Evolutionary conservation across 805 yeast species (phyloP), one percentile per base, ranked within the genome.

Genomic region (Barnettozyma californica): DNA sequence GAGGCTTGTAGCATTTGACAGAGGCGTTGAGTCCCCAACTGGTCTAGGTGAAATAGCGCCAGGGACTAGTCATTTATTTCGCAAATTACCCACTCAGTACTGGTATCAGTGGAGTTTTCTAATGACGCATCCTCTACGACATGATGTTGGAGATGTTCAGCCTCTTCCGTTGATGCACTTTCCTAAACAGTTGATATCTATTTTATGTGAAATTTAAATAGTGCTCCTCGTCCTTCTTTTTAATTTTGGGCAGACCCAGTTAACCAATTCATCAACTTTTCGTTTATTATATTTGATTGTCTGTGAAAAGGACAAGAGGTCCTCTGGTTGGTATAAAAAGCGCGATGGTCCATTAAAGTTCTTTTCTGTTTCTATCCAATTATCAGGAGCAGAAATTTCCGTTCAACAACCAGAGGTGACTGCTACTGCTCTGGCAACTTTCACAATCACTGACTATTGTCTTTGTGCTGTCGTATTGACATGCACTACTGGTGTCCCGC

Each of bases 391-490:
- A n/a, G 33, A 29, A 40, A 13, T 16, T 23, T 35, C 18, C 49
- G 34, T 26, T 81, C 68, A 83, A 81, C 77, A 76, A 75, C 75
- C 65, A 67, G 66, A 84, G 64, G 77, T 80, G 80, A 80, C 85
- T 57, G 89, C 84, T 65, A 80, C 91, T 53, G 83, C 68, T 61
- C 81, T 92, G 52, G 84, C 92, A 67, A 87, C 95, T 59, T 69
- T 87, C 62, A 87, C 94, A 68, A 77, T 87, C 79, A 84, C 95
- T 62, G 84, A 87, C n/a, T n/a, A n/a, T 76, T 82, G 87, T 70
- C 91, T 91, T 66, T 87, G 95, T 76, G 84, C 92, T 64, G 62
- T 81, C 63, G 76, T 80, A 38, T 53, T 56, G 35, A 49, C 66
- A 11, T 27, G 47, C 49, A 48, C 49, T 35, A 33, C 44, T 27